phyloP scores from a whole-genome alignment of 106 monocot species.

The Dendrobium catenatum region DNA sequence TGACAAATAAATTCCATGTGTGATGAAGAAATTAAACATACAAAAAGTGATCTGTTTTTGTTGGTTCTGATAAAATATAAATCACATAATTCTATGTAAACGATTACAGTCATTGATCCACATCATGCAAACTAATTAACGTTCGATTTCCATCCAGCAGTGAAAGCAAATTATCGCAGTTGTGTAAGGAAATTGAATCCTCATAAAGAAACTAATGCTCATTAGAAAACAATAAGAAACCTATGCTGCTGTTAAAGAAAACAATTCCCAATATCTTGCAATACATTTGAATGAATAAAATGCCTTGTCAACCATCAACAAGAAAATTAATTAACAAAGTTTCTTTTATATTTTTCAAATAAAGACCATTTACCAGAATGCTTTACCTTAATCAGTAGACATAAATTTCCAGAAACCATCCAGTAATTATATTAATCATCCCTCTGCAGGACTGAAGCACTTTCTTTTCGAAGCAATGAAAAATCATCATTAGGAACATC shows the following conservation, averaged over 20 bases:
- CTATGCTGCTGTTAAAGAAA: no score
- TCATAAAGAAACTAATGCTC: neutral
- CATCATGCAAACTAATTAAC: neutral
- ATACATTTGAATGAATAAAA: no score
- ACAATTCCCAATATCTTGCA: neutral
- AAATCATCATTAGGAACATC: neutral
- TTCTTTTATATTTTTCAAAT: neutral
- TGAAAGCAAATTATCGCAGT: no score
- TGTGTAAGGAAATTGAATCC: no score
- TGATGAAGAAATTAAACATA: no score
- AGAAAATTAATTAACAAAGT: neutral
- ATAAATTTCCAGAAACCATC: neutral
- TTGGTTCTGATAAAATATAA: neutral
- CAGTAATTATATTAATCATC: neutral
- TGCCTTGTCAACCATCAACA: no score
- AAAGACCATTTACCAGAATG: neutral
- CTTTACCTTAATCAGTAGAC: neutral
- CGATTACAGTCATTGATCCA: neutral
- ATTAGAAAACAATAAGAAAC: neutral
- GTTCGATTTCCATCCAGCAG: neutral
- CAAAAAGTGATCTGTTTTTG: no score
- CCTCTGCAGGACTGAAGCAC: neutral
- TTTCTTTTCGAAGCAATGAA: neutral
- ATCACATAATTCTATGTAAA: neutral
- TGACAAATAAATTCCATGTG: no score